Base-by-base conservation (phyloP, 805 yeast genomes). In the Ogataea thermomethanolica region DNA sequence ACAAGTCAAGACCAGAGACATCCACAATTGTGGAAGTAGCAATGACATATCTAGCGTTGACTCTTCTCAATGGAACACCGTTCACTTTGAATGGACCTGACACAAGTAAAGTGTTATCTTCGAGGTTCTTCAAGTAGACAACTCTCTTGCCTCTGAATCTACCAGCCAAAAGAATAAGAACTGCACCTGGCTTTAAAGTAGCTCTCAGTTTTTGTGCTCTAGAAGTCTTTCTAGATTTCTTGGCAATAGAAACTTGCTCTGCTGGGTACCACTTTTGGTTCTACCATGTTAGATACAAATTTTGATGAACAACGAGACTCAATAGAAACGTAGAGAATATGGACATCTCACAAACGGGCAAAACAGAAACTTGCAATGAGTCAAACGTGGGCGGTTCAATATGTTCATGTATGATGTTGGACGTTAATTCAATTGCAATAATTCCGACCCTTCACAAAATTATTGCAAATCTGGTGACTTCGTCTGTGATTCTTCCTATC, bases 131-230 rank as follows among this genome's bases (percentile, higher is more conserved):
- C 71, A 91, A 83, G 84, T 84, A 85, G 56, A 91, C 98, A 63
- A 93, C 99, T 78, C 98, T 90, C 87, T 91, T 93, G 73, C 99
- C 99, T 76, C 99, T 87, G 95, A 89, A 91, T 76, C 96, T 88
- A 70, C 99, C 99, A 65, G 98, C 97, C 69, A 91, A 81, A 71
- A 91, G 76, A 73, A 91, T 91, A 70, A 93, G 79, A 59, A 91
- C 97, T 66, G 97, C 85, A 71, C 99, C 99, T 73, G 97, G 97
- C 59, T 85, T 95, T 66, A 91, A 78, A 53, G 96, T 84, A 65
- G 95, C 79, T 74, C 98, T 89, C 73, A 93, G 80, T 74, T 85
- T 85, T 74, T 88, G 93, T 66, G 97, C 95, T 70, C 89, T 87
- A 64, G 78, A 76, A 62, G 90, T 68, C 84, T 89, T 87, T 83